Evolutionary conservation across 352 stramenopile species (phyloP).

Genomic region (Globisporangium echinulatum): DNA sequence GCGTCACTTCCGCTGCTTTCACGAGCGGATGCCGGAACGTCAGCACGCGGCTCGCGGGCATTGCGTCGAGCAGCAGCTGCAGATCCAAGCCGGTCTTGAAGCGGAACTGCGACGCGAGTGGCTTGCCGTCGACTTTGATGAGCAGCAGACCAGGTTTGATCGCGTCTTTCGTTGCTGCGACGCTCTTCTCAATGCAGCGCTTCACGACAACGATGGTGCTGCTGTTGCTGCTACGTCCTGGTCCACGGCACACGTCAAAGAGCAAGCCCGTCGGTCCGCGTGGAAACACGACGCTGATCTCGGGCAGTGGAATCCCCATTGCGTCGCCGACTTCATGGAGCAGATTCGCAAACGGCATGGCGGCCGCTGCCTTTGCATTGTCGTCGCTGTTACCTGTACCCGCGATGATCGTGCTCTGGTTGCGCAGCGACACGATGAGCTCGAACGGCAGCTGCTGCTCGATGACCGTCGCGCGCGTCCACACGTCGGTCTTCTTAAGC

Average conservation of each 20-base stretch:
- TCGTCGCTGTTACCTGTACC: conserved; percentile 11
- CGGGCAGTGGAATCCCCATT: conserved; percentile 71
- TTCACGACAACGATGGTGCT: conserved; percentile 40
- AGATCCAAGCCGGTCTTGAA: conserved; percentile 51
- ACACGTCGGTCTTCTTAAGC: conserved; percentile 57
- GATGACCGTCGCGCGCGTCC: conserved; percentile 41
- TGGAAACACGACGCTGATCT: conserved; percentile 72
- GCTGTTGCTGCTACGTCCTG: conserved; percentile 8
- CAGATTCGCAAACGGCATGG: conserved; percentile 38
- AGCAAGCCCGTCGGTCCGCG: conserved; percentile 58
- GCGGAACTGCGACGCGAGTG: conserved; percentile 36
- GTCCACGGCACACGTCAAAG: conserved; percentile 26
- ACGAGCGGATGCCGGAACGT: conserved; percentile 77
- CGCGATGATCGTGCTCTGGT: conserved; percentile 47
- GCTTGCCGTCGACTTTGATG: conserved; percentile 63
- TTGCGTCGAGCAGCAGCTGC: conserved; percentile 46
- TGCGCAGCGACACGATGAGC: conserved; percentile 69
- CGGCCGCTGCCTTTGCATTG: conserved; percentile 20
- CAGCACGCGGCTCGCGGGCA: conserved; percentile 43
- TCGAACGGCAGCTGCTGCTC: conserved; percentile 74
- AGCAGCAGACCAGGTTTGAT: conserved; percentile 70
- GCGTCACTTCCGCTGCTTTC: conserved; percentile 48
- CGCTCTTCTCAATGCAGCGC: conserved; percentile 37
- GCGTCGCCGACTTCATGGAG: conserved; percentile 66
- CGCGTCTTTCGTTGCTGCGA: conserved; percentile 52